Percentiles rank a stretch among this genome's conserved stretches.
phyloP scores from a whole-genome alignment of 306 rosid genomes.

The Cicer judaicum region DNA sequence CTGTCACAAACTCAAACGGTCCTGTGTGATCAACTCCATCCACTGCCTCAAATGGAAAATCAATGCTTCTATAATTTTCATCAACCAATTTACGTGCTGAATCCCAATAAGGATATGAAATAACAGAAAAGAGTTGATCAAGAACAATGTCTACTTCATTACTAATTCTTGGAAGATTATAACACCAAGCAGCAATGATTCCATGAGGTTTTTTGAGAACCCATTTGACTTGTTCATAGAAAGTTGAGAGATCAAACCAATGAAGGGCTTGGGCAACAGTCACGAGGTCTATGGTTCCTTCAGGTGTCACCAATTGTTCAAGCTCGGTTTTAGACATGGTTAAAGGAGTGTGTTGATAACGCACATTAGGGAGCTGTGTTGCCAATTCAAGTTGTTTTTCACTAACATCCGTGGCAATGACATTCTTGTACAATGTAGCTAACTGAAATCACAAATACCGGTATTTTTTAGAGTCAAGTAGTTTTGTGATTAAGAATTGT shows the following conservation, averaged over 20 bases:
- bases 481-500: not conserved
- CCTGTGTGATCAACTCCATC: conserved; percentile 68
- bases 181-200: conserved; percentile 78
- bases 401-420: conserved; percentile 75
- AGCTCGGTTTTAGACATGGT: conserved; percentile 58
- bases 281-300: conserved; percentile 67
- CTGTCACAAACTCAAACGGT: conserved; percentile 65
- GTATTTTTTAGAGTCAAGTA: not conserved
- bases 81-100: conserved; percentile 56
- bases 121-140: conserved; percentile 41
- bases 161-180: conserved; percentile 59
- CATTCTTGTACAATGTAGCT: conserved; percentile 59
- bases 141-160: conserved; percentile 46
- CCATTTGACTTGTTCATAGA: conserved; percentile 63
- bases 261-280: conserved; percentile 80
- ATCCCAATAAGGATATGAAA: conserved; percentile 62
- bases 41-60: conserved; percentile 77
- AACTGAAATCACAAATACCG: conserved; percentile 51
- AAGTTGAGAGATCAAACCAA: conserved; percentile 69
- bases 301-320: conserved; percentile 53
- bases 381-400: conserved; percentile 63
- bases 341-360: conserved; percentile 61
- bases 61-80: conserved; percentile 53
- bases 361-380: conserved; percentile 58
- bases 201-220: conserved; percentile 78